Evolutionary conservation across 371 early-diverging fungal species (phyloP), one percentile per base, ranked within the genome.

Genomic region (Choanephora cucurbitarum): DNA sequence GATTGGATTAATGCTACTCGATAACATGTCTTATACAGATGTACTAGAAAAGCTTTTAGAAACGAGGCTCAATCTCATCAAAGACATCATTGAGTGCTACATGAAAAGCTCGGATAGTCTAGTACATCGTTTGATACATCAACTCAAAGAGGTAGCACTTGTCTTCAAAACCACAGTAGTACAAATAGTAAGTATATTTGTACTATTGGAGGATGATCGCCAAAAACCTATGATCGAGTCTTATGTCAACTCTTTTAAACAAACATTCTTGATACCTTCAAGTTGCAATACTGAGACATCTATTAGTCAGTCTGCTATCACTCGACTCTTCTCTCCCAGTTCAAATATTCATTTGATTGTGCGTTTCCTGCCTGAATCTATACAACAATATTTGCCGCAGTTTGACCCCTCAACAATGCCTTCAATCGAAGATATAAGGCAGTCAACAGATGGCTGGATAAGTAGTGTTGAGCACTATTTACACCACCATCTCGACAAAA

Each of bases 1-100:
- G 8, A 70, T 81, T 15, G 79, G 82, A 2, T 67, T 89, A 9
- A 85, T 89, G 81, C 55, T 88, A 19, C 72, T 89, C 43, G 86
- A 86, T 37, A 63, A 72, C 34, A 67, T 69, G 28, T 74, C 79
- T 0, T 73, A 69, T 17, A 61, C 70, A 51, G 75, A 69, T 17
- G 66, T 72, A 9, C 57, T 80, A 11, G 55, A 58, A 21, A 73
- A 62, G 21, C 48, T 85, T 21, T 46, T 82, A 34, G 64, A 70
- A 2, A 75, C 73, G 57, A 65, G 85, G 15, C 60, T 48, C 18
- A 52, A 59, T 11, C 73, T 72, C 0, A 74, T 85, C 28, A 58
- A 59, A 0, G 75, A 79, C 15, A 47, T 63, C 0, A 49, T 81
- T 1, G 53, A 65, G 0, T 17, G 50, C n/a, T 52, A 47, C 21